Conservation (phyloP, 1,139 yeast genomes). For the Lodderomyces pseudojiufengensis region DNA sequence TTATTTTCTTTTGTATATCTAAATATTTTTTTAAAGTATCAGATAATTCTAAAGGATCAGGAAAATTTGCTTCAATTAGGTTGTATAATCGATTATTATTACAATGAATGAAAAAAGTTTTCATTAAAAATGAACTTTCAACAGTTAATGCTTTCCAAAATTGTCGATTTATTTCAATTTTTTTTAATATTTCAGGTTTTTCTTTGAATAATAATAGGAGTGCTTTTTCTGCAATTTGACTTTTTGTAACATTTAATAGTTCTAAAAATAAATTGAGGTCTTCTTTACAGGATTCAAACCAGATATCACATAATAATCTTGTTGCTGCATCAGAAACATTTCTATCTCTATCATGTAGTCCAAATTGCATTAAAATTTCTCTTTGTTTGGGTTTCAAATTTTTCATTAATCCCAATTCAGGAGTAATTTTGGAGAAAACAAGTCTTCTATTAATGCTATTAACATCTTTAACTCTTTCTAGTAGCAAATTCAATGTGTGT, state of each 20-base stretch:
- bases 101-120: conserved; percentile 67
- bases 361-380: conserved; percentile 74
- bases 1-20: conserved; percentile 19
- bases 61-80: conserved; percentile 68
- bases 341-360: conserved; percentile 80
- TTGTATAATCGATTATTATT: conserved; percentile 48
- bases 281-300: conserved; percentile 69
- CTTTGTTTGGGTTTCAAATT: conserved; percentile 54
- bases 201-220: conserved; percentile 58
- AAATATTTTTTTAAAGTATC: conserved; percentile 52
- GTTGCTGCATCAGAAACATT: conserved; percentile 69
- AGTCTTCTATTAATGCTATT: conserved; percentile 69
- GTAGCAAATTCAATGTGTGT: conserved; percentile 53
- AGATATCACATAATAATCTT: conserved; percentile 62
- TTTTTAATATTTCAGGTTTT: conserved; percentile 58
- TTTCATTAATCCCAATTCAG: conserved; percentile 66
- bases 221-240: conserved; percentile 64
- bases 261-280: conserved; percentile 73
- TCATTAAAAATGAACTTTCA: conserved; percentile 69
- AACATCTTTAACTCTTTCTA: conserved; percentile 81
- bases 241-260: conserved; percentile 58
- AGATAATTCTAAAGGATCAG: conserved; percentile 77
- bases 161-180: conserved; percentile 53
- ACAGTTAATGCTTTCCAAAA: conserved; percentile 72
- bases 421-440: conserved; percentile 66